phyloP scores from a whole-genome alignment of 2,329 filamentous ascomycete genomes.

The Fusarium floridanum region DNA sequence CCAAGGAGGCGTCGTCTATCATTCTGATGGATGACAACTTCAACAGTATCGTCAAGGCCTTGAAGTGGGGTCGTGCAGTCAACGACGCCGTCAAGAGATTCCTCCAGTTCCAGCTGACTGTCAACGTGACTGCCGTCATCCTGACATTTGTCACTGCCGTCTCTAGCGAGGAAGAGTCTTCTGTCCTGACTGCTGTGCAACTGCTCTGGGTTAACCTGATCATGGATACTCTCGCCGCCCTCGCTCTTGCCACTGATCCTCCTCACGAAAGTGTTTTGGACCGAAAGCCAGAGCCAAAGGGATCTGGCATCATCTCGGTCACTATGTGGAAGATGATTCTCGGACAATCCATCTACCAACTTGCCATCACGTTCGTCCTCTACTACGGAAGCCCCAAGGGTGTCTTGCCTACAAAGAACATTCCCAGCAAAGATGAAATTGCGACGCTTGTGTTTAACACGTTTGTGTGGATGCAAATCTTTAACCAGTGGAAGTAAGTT shows the following conservation, averaged over 20 bases:
- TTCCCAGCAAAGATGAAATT: slow-evolving; percentile 61
- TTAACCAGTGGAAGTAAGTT: slow-evolving; percentile 94
- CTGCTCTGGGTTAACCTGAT: slow-evolving; percentile 97
- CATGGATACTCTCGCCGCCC: slow-evolving; percentile 94
- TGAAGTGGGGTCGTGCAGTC: slow-evolving; percentile 84
- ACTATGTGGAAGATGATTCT: slow-evolving; percentile 99
- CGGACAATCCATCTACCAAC: slow-evolving; percentile 90
- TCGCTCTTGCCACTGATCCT: slow-evolving; percentile 91
- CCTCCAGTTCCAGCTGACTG: slow-evolving; percentile 82
- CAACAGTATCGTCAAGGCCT: slow-evolving; percentile 84
- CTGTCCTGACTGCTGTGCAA: slow-evolving; percentile 89
- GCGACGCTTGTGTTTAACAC: slow-evolving; percentile 95
- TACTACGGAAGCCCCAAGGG: slow-evolving; percentile 76
- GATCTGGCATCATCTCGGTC: slow-evolving; percentile 77
- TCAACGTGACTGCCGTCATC: slow-evolving; percentile 91
- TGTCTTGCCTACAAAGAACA: slow-evolving; percentile 58
- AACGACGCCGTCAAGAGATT: slow-evolving; percentile 85
- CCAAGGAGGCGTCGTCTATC: slow-evolving; percentile 87
- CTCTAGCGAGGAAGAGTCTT: slow-evolving; percentile 74
- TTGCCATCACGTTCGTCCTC: slow-evolving; percentile 82
- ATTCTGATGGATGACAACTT: slow-evolving; percentile 93
- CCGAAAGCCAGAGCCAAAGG: slow-evolving; percentile 75
- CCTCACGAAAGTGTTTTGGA: slow-evolving; percentile 84
- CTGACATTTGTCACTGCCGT: slow-evolving; percentile 91
- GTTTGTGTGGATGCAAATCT: slow-evolving; percentile 99